These are phyloP conservation scores for Vicia faba DNA, from an alignment of 306 rosid genomes.

Conservation along the genomic window DNA sequence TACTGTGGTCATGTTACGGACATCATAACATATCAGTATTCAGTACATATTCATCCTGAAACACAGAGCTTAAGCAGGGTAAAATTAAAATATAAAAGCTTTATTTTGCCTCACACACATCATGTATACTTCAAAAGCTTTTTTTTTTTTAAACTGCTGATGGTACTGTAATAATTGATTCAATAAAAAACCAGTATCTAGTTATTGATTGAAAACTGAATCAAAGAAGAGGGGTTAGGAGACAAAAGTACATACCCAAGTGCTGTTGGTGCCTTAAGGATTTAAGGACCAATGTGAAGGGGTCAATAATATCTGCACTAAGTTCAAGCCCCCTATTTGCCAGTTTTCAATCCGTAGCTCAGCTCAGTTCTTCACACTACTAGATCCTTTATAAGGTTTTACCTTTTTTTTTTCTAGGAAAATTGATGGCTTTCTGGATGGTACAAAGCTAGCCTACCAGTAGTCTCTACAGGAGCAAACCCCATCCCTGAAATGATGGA, in stretches of 20 bases:
- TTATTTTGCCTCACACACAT: slow-evolving; percentile 73
- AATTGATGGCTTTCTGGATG: neutral
- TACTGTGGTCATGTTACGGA: slow-evolving; percentile 92
- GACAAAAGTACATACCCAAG: slow-evolving; percentile 67
- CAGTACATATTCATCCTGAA: slow-evolving; percentile 31
- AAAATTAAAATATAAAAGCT: slow-evolving; percentile 17
- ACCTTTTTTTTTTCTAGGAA: neutral
- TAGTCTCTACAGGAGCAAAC: slow-evolving; percentile 78
- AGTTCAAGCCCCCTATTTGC: slow-evolving; percentile 94
- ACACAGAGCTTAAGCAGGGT: slow-evolving; percentile 18
- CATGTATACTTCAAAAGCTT: slow-evolving; percentile 83
- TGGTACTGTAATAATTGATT: slow-evolving; percentile 66
- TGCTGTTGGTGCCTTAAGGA: slow-evolving; percentile 90
- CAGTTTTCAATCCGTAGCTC: slow-evolving; percentile 49
- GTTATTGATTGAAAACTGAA: slow-evolving; percentile 15
- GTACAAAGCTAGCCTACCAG: slow-evolving; percentile 53
- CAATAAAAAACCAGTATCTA: slow-evolving; percentile 25
- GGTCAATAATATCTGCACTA: slow-evolving; percentile 75
- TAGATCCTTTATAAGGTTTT: neutral
- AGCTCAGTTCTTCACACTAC: slow-evolving; percentile 23
- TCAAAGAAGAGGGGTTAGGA: neutral
- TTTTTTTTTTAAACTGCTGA: slow-evolving; percentile 63
- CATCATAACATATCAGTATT: slow-evolving; percentile 46
- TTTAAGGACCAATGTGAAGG: slow-evolving; percentile 76
- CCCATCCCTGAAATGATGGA: slow-evolving; percentile 77